Evolutionary conservation across 1,284 basidiomycete species (phyloP).

Genomic region (Cerioporus squamosus): DNA sequence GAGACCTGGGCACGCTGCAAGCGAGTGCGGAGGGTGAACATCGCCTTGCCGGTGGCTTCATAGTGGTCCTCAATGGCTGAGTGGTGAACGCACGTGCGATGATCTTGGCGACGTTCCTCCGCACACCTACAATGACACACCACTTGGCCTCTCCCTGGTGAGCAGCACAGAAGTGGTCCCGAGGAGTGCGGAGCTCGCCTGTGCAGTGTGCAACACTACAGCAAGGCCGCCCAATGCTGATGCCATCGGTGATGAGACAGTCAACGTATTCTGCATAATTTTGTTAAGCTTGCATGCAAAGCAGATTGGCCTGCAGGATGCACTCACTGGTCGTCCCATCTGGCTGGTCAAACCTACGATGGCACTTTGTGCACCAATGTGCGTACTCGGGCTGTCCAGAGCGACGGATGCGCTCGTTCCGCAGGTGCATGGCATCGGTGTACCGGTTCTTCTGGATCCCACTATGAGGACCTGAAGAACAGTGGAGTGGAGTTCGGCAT

Average conservation of each 20-base stretch:
- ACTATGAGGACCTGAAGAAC: constrained; percentile 27
- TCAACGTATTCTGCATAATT: too few species aligned
- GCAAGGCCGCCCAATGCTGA: too few species aligned
- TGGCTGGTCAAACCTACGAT: constrained; percentile 11
- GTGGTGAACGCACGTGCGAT: background rate
- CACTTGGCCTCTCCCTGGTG: background rate
- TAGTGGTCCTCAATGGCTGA: too few species aligned
- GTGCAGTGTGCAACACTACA: constrained; percentile 11
- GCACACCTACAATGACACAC: too few species aligned
- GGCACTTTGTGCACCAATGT: constrained; percentile 34
- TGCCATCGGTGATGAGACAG: too few species aligned
- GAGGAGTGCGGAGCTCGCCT: constrained; percentile 16
- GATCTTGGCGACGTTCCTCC: too few species aligned
- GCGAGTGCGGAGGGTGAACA: background rate
- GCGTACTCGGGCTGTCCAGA: constrained; percentile 31
- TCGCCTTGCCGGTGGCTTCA: background rate
- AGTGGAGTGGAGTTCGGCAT: constrained; percentile 11
- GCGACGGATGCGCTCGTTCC: constrained; percentile 1
- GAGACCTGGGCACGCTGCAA: background rate
- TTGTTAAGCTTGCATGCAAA: too few species aligned
- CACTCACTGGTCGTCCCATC: constrained; percentile 10
- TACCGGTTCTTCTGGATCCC: constrained; percentile 22
- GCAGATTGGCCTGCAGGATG: too few species aligned
- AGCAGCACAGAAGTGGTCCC: constrained; percentile 15
- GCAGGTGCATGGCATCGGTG: background rate